These are phyloP conservation scores for Trypanosomatidae sp. DNA, from an alignment of 208 protist genomes.

Conservation along the genomic window DNA sequence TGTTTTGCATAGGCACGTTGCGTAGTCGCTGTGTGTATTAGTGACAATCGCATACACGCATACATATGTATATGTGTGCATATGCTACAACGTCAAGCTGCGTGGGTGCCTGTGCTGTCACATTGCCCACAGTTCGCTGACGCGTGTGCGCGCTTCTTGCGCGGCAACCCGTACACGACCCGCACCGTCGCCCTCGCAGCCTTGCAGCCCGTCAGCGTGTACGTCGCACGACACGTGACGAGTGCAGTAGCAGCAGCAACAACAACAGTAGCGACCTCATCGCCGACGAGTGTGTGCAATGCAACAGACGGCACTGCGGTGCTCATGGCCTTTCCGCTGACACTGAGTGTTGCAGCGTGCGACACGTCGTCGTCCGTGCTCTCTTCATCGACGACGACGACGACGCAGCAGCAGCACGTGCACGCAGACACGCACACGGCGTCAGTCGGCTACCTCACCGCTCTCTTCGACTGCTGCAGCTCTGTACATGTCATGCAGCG, in stretches of 20 bases:
- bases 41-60: neutral
- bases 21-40: neutral
- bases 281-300: no score
- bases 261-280: neutral
- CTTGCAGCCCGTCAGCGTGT: conserved; percentile 19
- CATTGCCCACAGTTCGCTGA: conserved; percentile 35
- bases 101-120: conserved; percentile 40
- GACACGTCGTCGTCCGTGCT: no score
- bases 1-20: neutral
- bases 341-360: conserved; percentile 18
- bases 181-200: conserved; percentile 5
- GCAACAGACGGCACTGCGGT: conserved; percentile 2
- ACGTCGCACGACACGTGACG: conserved; percentile 19
- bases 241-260: conserved; percentile 5
- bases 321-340: conserved; percentile 47
- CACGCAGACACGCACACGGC: conserved; percentile 9
- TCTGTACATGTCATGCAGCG: conserved; percentile 58
- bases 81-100: conserved; percentile 37
- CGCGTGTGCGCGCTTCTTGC: conserved; percentile 11
- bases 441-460: conserved; percentile 20
- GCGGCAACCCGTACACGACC: conserved; percentile 21
- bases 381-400: no score
- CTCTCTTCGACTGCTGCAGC: conserved; percentile 44
- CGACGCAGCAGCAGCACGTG: neutral
- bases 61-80: neutral